A percentile compares a stretch with the other conserved stretches of the same genome.
phyloP scores from a whole-genome alignment of 129 eudicot genomes.

The Helianthus tuberosus region DNA sequence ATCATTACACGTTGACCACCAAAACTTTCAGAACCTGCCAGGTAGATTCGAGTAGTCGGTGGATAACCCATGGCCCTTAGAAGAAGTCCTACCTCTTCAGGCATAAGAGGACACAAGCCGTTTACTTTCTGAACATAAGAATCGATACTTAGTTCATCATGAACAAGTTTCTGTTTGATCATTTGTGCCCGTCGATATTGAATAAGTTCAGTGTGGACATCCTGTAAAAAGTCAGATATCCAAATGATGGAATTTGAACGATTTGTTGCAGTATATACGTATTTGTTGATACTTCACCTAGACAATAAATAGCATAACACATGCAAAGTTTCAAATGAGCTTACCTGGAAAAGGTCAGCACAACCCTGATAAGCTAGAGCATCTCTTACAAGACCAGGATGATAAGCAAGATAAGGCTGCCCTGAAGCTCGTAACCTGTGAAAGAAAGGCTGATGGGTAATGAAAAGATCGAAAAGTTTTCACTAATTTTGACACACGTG shows the following conservation, averaged over 20 bases:
- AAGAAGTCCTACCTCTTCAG: constrained; percentile 81
- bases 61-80: constrained; percentile 97
- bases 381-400: constrained; percentile 90
- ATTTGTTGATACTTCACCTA: neutral
- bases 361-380: constrained; percentile 92
- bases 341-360: constrained; percentile 97
- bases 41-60: constrained; percentile 79
- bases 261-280: neutral
- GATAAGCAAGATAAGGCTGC: constrained; percentile 93
- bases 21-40: constrained; percentile 93
- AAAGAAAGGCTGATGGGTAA: neutral
- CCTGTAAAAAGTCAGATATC: constrained; percentile 42
- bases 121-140: constrained; percentile 62
- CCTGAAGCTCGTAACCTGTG: constrained; percentile 87
- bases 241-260: neutral
- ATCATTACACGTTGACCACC: constrained; percentile 97
- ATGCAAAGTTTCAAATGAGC: neutral
- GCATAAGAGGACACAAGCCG: constrained; percentile 75
- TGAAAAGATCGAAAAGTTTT: neutral
- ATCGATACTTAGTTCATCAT: constrained; percentile 67
- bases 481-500: neutral
- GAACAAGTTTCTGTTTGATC: constrained; percentile 74
- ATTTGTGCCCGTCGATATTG: constrained; percentile 79
- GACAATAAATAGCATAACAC: neutral
- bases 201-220: constrained; percentile 88